Evolutionary conservation across 1,284 basidiomycete species (phyloP).

Genomic region (Papiliotrema flavescens): DNA sequence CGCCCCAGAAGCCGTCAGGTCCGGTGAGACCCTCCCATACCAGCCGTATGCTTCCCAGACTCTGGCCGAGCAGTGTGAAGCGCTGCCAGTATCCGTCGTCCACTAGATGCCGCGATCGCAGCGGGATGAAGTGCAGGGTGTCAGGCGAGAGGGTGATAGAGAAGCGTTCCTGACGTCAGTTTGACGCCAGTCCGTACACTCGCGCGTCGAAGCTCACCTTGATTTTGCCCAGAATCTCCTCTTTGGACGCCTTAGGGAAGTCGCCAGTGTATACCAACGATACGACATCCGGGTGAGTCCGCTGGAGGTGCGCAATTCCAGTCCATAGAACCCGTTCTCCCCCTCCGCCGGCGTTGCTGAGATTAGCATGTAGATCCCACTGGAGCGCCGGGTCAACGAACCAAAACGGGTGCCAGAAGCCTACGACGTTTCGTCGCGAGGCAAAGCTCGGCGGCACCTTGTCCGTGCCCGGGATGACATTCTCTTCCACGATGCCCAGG

Average conservation of each 20-base stretch:
- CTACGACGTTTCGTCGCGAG: constrained; percentile 55
- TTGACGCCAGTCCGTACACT: not conserved
- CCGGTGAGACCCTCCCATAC: constrained; percentile 63
- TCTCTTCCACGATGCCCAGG: constrained; percentile 32
- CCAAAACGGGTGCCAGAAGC: constrained; percentile 97
- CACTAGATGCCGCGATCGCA: constrained; percentile 66
- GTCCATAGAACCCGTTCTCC: constrained; percentile 96
- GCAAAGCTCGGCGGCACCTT: constrained; percentile 26
- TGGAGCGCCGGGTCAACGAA: constrained; percentile 49
- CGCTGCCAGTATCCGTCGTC: constrained; percentile 79
- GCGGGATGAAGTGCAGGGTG: constrained; percentile 72
- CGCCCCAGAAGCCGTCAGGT: constrained; percentile 50
- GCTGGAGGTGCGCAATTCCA: constrained; percentile 75
- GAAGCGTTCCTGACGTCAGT: constrained; percentile 64
- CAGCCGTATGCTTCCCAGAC: constrained; percentile 77
- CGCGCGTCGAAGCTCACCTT: constrained; percentile 55
- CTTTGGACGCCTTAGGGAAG: constrained; percentile 65
- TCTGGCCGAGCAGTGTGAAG: constrained; percentile 90
- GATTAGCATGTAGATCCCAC: not conserved
- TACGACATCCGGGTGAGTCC: constrained; percentile 65
- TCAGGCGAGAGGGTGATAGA: constrained; percentile 66
- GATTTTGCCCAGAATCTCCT: constrained; percentile 75
- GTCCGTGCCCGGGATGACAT: constrained; percentile 28
- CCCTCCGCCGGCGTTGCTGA: constrained; percentile 92
- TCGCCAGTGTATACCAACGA: constrained; percentile 90